Conservation (phyloP, 2,329 filamentous ascomycete genomes). For the Xylaria sp. region DNA sequence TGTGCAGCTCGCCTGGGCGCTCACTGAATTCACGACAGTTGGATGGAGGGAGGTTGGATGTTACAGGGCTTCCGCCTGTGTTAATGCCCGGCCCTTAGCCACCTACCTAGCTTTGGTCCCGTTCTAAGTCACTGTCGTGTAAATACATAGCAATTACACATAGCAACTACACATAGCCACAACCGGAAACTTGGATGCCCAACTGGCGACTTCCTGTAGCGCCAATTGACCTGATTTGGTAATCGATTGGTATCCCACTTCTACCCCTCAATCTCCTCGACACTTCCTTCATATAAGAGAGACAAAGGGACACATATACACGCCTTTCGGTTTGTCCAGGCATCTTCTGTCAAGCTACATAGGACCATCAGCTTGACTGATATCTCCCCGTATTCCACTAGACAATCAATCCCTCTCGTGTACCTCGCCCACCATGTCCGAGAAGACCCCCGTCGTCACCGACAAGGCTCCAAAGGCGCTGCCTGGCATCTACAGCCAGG, state of each 20-base stretch:
- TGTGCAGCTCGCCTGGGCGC: no score
- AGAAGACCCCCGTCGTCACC: constrained; percentile 53
- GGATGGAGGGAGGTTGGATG: no score
- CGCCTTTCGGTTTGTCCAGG: background rate
- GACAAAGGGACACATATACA: background rate
- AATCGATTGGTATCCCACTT: background rate
- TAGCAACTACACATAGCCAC: no score
- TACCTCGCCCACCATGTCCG: constrained; percentile 44
- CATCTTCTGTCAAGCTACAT: background rate
- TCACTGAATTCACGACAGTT: no score
- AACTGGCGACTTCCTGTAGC: background rate
- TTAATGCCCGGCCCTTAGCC: no score
- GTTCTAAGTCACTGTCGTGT: no score
- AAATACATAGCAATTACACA: no score
- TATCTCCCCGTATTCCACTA: constrained; percentile 24
- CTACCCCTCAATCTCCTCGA: background rate
- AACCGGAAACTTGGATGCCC: background rate
- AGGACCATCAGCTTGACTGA: background rate
- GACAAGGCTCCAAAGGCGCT: constrained; percentile 56
- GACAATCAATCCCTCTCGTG: background rate
- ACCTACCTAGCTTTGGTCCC: no score
- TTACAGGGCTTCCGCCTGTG: no score
- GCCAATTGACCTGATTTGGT: background rate
- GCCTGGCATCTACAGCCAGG: constrained; percentile 59
- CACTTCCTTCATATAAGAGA: background rate